phyloP scores from a whole-genome alignment of 129 eudicot species.

The Cynara cardunculus region DNA sequence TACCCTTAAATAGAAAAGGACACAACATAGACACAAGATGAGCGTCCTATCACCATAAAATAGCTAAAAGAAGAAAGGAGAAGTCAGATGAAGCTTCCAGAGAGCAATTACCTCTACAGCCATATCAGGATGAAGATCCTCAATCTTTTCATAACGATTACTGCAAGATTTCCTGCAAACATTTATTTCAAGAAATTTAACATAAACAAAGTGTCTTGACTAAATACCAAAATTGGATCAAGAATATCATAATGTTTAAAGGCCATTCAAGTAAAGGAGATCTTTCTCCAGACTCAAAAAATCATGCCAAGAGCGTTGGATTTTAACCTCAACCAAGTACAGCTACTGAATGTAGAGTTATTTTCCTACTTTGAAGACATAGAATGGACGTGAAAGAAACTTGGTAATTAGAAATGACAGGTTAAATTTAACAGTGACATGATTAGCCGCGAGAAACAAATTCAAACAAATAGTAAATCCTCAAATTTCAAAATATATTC shows the following conservation, averaged over 20 bases:
- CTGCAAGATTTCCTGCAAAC: conserved; percentile 36
- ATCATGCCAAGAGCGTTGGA: not conserved
- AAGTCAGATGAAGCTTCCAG: not conserved
- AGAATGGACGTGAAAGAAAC: not conserved
- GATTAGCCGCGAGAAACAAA: not conserved
- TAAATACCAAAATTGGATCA: not conserved
- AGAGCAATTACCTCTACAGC: conserved; percentile 51
- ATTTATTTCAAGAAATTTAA: conserved; percentile 1
- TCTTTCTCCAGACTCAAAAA: not conserved
- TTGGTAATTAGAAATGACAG: not conserved
- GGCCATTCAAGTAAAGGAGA: not conserved
- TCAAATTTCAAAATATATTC: no score
- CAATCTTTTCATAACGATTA: conserved; percentile 47
- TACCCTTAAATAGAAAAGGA: not conserved
- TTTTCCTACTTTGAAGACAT: not conserved
- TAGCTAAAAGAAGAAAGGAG: not conserved
- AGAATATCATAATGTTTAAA: not conserved
- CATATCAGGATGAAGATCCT: conserved; percentile 74
- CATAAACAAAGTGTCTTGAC: not conserved
- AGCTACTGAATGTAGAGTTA: not conserved
- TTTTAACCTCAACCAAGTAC: not conserved
- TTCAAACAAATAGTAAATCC: not conserved
- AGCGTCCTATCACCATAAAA: not conserved
- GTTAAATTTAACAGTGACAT: no score
- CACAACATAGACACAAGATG: not conserved